Evolutionary conservation across 257 asterid species (phyloP), one percentile per base, ranked within the genome.

Genomic region (Rhazya stricta): DNA sequence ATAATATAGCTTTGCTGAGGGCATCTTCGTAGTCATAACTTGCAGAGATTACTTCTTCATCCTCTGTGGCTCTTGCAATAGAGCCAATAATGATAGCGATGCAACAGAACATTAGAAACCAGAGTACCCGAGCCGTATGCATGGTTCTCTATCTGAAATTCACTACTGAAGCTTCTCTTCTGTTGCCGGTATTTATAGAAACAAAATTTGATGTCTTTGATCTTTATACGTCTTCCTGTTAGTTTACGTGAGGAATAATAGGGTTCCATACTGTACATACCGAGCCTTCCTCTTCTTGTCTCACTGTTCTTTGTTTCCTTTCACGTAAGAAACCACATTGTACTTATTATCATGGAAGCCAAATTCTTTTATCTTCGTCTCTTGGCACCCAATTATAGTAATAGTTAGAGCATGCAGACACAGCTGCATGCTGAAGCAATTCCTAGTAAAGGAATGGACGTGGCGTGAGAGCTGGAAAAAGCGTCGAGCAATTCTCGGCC

Each of bases 1-100:
- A 93, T 70, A 93, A 69, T 62, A 93, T 86, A 27, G 80, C 89
- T 87, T 91, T 93, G 78, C 72, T 61, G 7, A 93, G 77, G 39
- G 95, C 96, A 72, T 87, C 91, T 43, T 75, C 53, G 73, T 91
- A 93, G 71, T 78, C 72, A 60, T 41, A 62, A 41, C 71, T 71
- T 8, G 79, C 30, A 30, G 53, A 41, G 56, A 39, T 21, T 3
- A 72, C 50, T n/a, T 41, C 27, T 67, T 76, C 29, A 29, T 74
- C 56, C 27, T 69, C 54, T 5, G 36, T 51, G 74, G 84, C 77
- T 79, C 51, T 42, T 53, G 78, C 74, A 77, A 27, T 41, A 18
- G 36, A 8, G 3, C 18, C 34, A 18, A 62, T 15, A 9, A 9
- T 16, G 21, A 16, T 19, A 32, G 66, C 0, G 41, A 29, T 16